phyloP scores from a whole-genome alignment of 2,329 filamentous ascomycete species.

The Xylariaceae sp. region DNA sequence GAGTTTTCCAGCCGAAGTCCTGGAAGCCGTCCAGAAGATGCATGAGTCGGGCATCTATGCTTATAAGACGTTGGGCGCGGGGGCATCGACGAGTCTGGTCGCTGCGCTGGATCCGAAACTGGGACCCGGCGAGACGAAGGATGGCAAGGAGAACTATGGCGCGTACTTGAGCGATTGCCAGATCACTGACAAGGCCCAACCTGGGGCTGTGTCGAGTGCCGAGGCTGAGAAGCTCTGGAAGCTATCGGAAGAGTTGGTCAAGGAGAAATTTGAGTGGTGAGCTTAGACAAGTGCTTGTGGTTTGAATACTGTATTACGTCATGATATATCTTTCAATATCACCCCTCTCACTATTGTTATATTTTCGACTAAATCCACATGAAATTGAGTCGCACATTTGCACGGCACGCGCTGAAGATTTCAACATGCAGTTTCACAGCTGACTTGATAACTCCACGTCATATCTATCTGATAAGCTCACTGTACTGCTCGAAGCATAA shows the following conservation, averaged over 20 bases:
- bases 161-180: slow-evolving; percentile 44
- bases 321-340: too few relatives aligned
- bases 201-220: slow-evolving; percentile 36
- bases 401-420: too few relatives aligned
- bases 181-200: slow-evolving; percentile 36
- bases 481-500: too few relatives aligned
- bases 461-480: too few relatives aligned
- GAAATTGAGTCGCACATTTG: too few relatives aligned
- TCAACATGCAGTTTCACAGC: too few relatives aligned
- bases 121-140: slow-evolving; percentile 30
- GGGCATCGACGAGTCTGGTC: slow-evolving; percentile 40
- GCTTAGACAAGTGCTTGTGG: not conserved
- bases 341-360: too few relatives aligned
- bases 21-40: slow-evolving; percentile 27
- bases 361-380: too few relatives aligned
- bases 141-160: slow-evolving; percentile 44
- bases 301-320: too few relatives aligned
- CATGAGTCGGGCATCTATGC: not conserved
- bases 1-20: slow-evolving; percentile 24
- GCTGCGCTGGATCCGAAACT: slow-evolving; percentile 44
- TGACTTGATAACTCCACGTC: too few relatives aligned
- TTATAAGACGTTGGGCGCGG: slow-evolving; percentile 31
- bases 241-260: slow-evolving; percentile 45
- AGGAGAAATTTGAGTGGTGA: slow-evolving; percentile 44
- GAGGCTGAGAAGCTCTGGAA: slow-evolving; percentile 48